phyloP scores from a whole-genome alignment of 2,329 filamentous ascomycete genomes.

The Monosporascus sp. region DNA sequence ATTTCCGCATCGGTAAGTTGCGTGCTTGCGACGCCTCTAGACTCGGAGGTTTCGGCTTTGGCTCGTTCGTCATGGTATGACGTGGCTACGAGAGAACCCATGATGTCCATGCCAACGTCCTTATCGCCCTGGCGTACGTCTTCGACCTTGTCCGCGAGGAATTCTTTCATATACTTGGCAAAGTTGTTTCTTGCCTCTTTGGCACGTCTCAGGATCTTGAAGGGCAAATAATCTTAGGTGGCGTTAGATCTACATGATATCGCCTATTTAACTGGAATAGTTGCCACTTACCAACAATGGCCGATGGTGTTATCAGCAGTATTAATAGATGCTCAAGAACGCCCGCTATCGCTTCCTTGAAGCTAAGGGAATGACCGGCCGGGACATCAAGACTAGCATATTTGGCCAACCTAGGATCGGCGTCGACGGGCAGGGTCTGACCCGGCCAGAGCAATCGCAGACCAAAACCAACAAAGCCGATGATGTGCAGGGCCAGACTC shows the following conservation, averaged over 20 bases:
- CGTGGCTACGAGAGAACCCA: slow-evolving; percentile 45
- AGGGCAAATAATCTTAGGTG: slow-evolving; percentile 35
- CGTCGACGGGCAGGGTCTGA: slow-evolving; percentile 42
- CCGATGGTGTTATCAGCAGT: slow-evolving; percentile 54
- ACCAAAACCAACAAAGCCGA: slow-evolving; percentile 68
- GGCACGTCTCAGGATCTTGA: slow-evolving; percentile 45
- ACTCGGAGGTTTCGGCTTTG: slow-evolving; percentile 15
- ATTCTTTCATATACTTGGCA: slow-evolving; percentile 64
- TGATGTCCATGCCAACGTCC: slow-evolving; percentile 48
- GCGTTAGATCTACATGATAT: slow-evolving; percentile 3
- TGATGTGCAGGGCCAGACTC: slow-evolving; percentile 52
- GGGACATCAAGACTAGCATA: slow-evolving; percentile 41
- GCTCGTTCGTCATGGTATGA: slow-evolving; percentile 29
- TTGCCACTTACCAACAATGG: slow-evolving; percentile 43
- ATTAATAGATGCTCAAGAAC: slow-evolving; percentile 60
- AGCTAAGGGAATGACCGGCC: slow-evolving; percentile 57
- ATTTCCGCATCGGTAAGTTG: slow-evolving; percentile 58
- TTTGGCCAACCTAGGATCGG: slow-evolving; percentile 41
- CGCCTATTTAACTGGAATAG: no score
- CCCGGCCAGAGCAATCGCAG: slow-evolving; percentile 59
- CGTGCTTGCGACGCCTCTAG: slow-evolving; percentile 12
- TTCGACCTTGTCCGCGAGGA: slow-evolving; percentile 56
- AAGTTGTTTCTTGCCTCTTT: slow-evolving; percentile 57
- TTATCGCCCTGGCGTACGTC: slow-evolving; percentile 31
- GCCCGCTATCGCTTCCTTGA: slow-evolving; percentile 56